These are phyloP conservation scores for Monascus purpureus DNA, from an alignment of 495 filamentous ascomycete genomes.

Conservation along the genomic window DNA sequence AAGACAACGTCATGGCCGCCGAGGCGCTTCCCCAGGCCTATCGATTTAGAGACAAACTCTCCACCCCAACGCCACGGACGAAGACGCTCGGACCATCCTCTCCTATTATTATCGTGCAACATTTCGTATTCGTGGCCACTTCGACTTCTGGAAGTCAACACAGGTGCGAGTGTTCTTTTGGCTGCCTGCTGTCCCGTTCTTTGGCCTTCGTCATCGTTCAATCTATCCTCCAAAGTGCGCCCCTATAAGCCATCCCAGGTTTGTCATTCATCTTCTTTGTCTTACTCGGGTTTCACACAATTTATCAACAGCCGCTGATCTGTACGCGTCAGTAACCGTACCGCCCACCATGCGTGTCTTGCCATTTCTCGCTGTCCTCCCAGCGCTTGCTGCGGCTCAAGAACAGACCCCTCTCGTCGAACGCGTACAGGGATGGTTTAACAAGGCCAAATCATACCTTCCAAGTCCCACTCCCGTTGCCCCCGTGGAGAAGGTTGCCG, in stretches of 20 bases:
- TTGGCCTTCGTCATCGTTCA: constrained; percentile 6
- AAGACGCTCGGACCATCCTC: constrained; percentile 7
- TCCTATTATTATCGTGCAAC: neutral
- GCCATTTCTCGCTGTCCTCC: constrained; percentile 46
- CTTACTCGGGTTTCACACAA: neutral
- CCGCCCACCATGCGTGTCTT: constrained; percentile 58
- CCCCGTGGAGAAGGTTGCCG: constrained; percentile 36
- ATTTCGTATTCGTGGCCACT: constrained; percentile 4
- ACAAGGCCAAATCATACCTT: constrained; percentile 45
- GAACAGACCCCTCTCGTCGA: constrained; percentile 60
- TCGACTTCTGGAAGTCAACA: constrained; percentile 6
- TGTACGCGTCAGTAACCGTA: constrained; percentile 3
- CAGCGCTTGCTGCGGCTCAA: constrained; percentile 57
- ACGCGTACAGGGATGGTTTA: constrained; percentile 50
- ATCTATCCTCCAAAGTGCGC: constrained; percentile 8
- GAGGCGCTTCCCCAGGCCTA: no score
- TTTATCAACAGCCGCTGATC: constrained; percentile 2
- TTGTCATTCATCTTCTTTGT: constrained; percentile 1
- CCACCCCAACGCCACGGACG: neutral
- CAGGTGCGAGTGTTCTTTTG: constrained; percentile 9
- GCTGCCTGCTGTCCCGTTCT: constrained; percentile 16
- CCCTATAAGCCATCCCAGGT: constrained; percentile 9
- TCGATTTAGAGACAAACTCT: no score
- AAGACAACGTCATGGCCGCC: no score
- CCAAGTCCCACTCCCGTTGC: constrained; percentile 37